These are phyloP conservation scores for Syzygium jambos DNA, from an alignment of 345 rosid species.

Conservation along the genomic window DNA sequence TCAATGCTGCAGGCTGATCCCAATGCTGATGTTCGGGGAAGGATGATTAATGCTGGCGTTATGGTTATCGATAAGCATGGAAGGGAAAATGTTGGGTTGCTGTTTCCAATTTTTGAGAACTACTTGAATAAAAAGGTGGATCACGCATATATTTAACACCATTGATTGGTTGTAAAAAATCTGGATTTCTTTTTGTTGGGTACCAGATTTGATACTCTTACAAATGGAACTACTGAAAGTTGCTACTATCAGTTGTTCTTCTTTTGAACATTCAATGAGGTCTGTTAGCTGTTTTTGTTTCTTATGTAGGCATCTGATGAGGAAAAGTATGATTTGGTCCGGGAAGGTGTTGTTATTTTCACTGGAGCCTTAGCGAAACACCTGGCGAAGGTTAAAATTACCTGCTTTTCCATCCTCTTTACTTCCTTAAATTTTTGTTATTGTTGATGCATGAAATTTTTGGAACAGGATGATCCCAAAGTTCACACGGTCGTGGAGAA, in stretches of 20 bases:
- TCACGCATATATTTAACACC: neutral
- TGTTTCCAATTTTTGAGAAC: slow-evolving; percentile 95
- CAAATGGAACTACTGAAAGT: neutral
- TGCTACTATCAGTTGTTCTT: neutral
- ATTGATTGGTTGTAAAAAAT: neutral
- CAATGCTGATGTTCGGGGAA: slow-evolving; percentile 95
- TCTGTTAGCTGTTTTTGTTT: neutral
- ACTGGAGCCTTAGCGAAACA: slow-evolving; percentile 96
- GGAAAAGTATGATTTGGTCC: slow-evolving; percentile 86
- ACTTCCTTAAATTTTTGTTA: neutral
- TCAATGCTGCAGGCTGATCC: slow-evolving; percentile 74
- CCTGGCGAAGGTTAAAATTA: slow-evolving; percentile 58
- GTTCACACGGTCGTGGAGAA: slow-evolving; percentile 88
- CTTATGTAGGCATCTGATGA: slow-evolving; percentile 77
- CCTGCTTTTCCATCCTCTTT: neutral
- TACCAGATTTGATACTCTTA: neutral
- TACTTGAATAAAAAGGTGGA: slow-evolving; percentile 85
- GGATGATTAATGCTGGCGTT: slow-evolving; percentile 96
- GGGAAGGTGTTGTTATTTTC: slow-evolving; percentile 97
- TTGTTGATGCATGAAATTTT: neutral
- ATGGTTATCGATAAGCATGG: slow-evolving; percentile 94
- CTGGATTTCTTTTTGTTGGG: neutral
- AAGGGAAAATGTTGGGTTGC: slow-evolving; percentile 72
- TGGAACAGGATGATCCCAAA: slow-evolving; percentile 88
- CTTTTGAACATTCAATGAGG: neutral